Evolutionary conservation across 352 stramenopile species (phyloP), one percentile per base, ranked within the genome.

Genomic region (Globisporangium lucens): DNA sequence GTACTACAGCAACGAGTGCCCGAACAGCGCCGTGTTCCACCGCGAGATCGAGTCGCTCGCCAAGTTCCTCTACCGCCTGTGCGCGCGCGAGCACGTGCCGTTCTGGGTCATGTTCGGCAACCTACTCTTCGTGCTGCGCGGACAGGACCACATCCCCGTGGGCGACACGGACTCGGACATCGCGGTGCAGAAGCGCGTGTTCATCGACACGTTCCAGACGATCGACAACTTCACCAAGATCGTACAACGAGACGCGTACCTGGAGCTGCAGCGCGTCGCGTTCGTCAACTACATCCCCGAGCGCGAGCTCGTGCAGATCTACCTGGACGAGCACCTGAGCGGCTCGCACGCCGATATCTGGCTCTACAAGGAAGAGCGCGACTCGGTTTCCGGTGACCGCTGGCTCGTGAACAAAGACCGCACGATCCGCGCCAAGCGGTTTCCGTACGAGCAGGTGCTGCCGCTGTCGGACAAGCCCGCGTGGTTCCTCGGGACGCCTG

Each of bases 111-210:
- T 82, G 55, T 92, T 92, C 69, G 85, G 85, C 65, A 92, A 90
- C 52, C 65, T 90, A 56, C 69, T 93, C 22, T 93, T 93, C 52
- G 83, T 93, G 9, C 75, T 93, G 68, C 80, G 85, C 49, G 74
- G 75, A n/a, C 57, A 90, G 55, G 71, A 66, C 6, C 75, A 76
- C 46, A 92, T 93, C 62, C 85, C 85, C 10, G 80, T 83, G 60
- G 83, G 82, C 41, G 85, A 93, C 73, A 92, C 85, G 12, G 83
- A 93, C 75, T 90, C 85, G 68, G 85, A 92, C 70, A 81, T 93
- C 62, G 79, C 77, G n/a, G 72, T 93, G 22, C 61, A 85, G 22
- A 91, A 93, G 69, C 66, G 56, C 35, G 72, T 66, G 49, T 89
- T 93, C 52, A 67, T 90, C 41, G 61, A 72, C 33, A 69, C 65